Base-by-base conservation (phyloP, 2,329 filamentous ascomycete species). In the Cucurbitaria berberidis region DNA sequence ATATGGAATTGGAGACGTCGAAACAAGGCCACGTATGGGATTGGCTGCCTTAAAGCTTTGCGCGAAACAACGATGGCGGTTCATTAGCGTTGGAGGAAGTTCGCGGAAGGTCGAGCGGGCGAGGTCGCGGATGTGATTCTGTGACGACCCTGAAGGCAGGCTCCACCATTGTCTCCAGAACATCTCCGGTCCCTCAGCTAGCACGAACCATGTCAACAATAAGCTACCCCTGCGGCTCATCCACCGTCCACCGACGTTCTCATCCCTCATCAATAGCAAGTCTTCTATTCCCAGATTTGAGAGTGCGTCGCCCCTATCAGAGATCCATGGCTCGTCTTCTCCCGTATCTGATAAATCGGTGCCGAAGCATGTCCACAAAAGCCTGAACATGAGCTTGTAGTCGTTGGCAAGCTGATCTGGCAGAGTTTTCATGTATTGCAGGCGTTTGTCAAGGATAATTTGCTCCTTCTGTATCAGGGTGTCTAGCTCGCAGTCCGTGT, bases 141-240 rank as follows among this genome's bases (percentile, higher is more conserved):
- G 16, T 7, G 58, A 46, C 2, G 38, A 18, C 19, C 55, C 51
- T 15, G 48, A 43, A 32, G 55, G 45, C 4, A 69, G 41, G 7
- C 40, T 51, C 64, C 68, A 69, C 68, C 70, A 73, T 38, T 73
- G 68, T 13, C 66, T 49, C 67, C 68, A 70, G 47, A 72, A 74
- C 2, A 72, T 49, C 24, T 63, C 56, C 1, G 67, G 67, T 1
- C 70, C 70, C 57, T 72, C 63, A 13, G 63, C 49, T 29, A 74
- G 56, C 4, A 73, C 53, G 44, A 67, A 73, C 68, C 69, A 74
- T 3, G 69, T 64, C 45, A 73, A 45, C 69, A 69, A 73, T 7
- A 65, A 67, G 29, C 65, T 61, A 11, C 68, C 68, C 46, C 59
- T 57, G 19, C 69, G 60, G 21, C 71, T 43, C 16, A 61, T 47